phyloP scores from a whole-genome alignment of 371 early-diverging fungal genomes.

The Syncephalastrum sp. region DNA sequence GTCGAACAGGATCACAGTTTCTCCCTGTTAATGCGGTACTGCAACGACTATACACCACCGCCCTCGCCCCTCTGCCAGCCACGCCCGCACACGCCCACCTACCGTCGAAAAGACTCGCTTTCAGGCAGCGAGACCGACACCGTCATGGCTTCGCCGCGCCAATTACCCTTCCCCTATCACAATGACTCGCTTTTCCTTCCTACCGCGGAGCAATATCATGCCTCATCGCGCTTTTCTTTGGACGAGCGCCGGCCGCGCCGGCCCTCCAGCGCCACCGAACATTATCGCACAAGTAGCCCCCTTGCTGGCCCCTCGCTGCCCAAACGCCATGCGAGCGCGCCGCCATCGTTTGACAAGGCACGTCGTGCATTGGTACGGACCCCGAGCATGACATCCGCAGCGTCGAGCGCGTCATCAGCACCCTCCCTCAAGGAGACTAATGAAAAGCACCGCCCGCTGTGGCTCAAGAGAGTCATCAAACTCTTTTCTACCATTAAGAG shows the following conservation, averaged over 20 bases:
- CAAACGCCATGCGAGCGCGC: too few relatives aligned
- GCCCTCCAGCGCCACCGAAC: not conserved
- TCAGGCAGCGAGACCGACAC: conserved; percentile 13
- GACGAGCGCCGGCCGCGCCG: not conserved
- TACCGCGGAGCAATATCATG: conserved; percentile 17
- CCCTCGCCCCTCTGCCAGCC: conserved; percentile 11
- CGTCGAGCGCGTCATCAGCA: too few relatives aligned
- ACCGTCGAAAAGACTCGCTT: too few relatives aligned
- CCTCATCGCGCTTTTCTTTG: not conserved
- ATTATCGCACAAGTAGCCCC: too few relatives aligned
- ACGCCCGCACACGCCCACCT: conserved; percentile 10
- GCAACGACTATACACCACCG: conserved; percentile 15
- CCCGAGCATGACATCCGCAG: too few relatives aligned
- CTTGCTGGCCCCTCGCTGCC: too few relatives aligned
- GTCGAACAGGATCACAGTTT: conserved; percentile 6
- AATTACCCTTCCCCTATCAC: conserved; percentile 28
- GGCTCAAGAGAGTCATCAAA: too few relatives aligned
- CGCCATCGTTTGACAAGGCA: too few relatives aligned
- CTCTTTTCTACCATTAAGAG: too few relatives aligned
- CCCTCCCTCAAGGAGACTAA: too few relatives aligned
- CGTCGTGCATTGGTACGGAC: too few relatives aligned
- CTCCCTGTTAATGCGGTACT: conserved; percentile 14
- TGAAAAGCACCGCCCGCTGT: too few relatives aligned
- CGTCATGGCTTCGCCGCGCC: conserved; percentile 22
- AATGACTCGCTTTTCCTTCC: conserved; percentile 28